phyloP scores from a whole-genome alignment of 2,329 filamentous ascomycete species.

The Talaromyces sp. region DNA sequence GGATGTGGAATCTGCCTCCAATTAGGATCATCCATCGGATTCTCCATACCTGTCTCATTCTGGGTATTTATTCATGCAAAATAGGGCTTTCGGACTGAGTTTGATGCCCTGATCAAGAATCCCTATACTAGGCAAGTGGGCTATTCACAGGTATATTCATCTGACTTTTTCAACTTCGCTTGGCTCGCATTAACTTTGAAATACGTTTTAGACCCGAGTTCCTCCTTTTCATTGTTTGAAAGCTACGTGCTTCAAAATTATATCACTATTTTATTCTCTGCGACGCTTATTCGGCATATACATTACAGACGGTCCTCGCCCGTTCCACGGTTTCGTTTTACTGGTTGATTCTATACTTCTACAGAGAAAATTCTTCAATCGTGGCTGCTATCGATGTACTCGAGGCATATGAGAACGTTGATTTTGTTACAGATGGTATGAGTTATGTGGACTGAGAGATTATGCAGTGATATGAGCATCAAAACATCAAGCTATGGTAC shows the following conservation, averaged over 20 bases:
- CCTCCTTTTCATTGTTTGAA: not conserved
- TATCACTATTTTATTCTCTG: not conserved
- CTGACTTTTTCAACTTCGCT: not conserved
- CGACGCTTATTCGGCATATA: not conserved
- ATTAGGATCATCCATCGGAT: not conserved
- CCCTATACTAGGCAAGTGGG: not conserved
- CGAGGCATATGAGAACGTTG: not conserved
- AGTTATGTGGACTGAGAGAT: not conserved
- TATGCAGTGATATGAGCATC: not conserved
- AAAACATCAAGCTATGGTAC: not conserved
- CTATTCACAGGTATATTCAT: not conserved
- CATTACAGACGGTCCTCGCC: not conserved
- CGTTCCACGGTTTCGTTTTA: not conserved
- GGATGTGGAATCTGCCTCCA: constrained; percentile 24
- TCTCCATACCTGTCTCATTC: not conserved
- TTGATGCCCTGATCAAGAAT: not conserved
- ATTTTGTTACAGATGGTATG: not conserved
- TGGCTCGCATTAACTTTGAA: not conserved
- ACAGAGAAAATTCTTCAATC: not conserved
- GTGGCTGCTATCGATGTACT: not conserved
- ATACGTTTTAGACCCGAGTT: not conserved
- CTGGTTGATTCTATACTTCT: not conserved
- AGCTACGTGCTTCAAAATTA: not conserved
- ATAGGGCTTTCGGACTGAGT: not conserved
- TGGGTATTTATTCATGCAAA: not conserved